Evolutionary conservation across 768 basidiomycete genomes (phyloP), one percentile per base, ranked within the genome.

Genomic region (Lactarius pseudohatsudake): DNA sequence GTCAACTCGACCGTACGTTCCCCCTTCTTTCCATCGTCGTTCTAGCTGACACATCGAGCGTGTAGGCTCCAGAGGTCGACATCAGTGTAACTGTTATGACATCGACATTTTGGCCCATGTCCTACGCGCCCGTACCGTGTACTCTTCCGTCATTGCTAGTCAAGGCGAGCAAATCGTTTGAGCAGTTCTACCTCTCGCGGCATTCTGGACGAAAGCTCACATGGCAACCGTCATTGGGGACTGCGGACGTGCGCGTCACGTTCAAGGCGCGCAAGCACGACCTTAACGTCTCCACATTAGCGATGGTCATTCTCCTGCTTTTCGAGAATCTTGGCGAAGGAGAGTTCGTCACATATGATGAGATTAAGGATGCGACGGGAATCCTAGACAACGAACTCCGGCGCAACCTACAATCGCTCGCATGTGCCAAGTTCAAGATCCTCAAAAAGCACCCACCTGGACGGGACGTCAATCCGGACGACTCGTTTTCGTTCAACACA

Each of bases 41-140:
- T 30, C 61, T 61, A 16, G 64, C 11, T 57, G 16, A 50, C 60
- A 56, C 36, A 16, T 56, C 68, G 55, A 74, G 45, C 3, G 66
- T 61, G 10, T 62, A 97, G 94, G 75, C 85, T 10, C 88, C 89
- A 3, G 81, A 84, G 4, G 82, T 96, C 70, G 92, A 96, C 47
- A 82, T 98, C 43, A 87, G 85, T 0, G 94, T 98, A 50, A 95
- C 83, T 6, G 90, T 99, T 58, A 94, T 98, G 86, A 98, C 97
- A 0, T 92, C 96, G 1, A 96, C 95, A 4, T 93, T 92, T 76
- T 99, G 97, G 97, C 97, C 97, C 0, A 90, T 88, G 80, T 81
- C 89, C 2, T 84, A 88, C 66, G 81, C 84, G 3, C 77, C 82
- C 11, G 79, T 87, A 3, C 73, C 86, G 0, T 97, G 93, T 71